phyloP scores from a whole-genome alignment of 78 protist genomes.

The Dictyostelium purpureum region DNA sequence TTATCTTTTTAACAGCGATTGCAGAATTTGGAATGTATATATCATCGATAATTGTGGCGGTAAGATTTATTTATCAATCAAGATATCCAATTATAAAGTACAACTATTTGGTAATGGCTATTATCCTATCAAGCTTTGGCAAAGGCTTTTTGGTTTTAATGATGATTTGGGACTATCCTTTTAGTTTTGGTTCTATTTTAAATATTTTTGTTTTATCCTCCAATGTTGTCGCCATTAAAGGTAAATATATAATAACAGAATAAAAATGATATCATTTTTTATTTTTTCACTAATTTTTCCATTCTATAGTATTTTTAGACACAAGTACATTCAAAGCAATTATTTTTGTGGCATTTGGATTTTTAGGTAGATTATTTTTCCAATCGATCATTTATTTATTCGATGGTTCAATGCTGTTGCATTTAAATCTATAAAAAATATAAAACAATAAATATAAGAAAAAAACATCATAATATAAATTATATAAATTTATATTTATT shows the following conservation, averaged over 20 bases:
- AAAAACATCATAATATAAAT: neutral
- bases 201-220: slow-evolving; percentile 67
- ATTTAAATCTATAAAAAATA: neutral
- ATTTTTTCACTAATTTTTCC: neutral
- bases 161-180: slow-evolving; percentile 83
- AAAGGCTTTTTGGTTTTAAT: slow-evolving; percentile 76
- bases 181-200: slow-evolving; percentile 60
- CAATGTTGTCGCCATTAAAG: slow-evolving; percentile 67
- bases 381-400: slow-evolving; percentile 45
- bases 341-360: slow-evolving; percentile 52
- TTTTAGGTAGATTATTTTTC: slow-evolving; percentile 13
- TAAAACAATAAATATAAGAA: neutral
- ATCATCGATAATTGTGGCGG: slow-evolving; percentile 5
- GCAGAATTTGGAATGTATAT: slow-evolving; percentile 64
- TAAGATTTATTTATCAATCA: slow-evolving; percentile 26
- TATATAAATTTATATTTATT: neutral
- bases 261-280: neutral
- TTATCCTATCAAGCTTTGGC: slow-evolving; percentile 75
- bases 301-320: slow-evolving; percentile 44
- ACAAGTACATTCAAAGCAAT: slow-evolving; percentile 50
- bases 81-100: slow-evolving; percentile 69
- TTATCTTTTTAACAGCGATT: slow-evolving; percentile 52
- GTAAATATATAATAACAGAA: neutral
- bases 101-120: slow-evolving; percentile 54
- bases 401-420: slow-evolving; percentile 28